Percentiles rank a stretch among this genome's conserved stretches.
phyloP scores from a whole-genome alignment of 1,139 yeast genomes.

The Yamadazyma aaseri region DNA sequence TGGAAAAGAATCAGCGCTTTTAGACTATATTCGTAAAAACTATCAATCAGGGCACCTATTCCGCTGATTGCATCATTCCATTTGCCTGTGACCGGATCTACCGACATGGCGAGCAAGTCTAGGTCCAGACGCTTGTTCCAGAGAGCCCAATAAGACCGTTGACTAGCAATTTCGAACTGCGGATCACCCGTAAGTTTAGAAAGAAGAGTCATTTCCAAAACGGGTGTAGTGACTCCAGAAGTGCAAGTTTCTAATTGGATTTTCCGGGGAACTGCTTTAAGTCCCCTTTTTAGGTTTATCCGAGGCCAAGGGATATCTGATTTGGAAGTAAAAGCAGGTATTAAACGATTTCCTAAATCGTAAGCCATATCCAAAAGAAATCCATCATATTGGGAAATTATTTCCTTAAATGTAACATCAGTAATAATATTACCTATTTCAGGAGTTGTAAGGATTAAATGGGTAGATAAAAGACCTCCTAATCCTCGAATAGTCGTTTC shows the following conservation, averaged over 20 bases:
- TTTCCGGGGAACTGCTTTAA: constrained; percentile 37
- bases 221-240: constrained; percentile 83
- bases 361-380: constrained; percentile 65
- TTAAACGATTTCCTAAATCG: constrained; percentile 65
- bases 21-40: constrained; percentile 85
- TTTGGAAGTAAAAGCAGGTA: constrained; percentile 63
- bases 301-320: constrained; percentile 73
- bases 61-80: constrained; percentile 72
- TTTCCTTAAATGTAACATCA: constrained; percentile 8
- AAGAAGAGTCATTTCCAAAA: constrained; percentile 73
- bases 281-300: constrained; percentile 58
- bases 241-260: constrained; percentile 70
- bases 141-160: constrained; percentile 61
- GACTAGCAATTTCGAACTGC: constrained; percentile 62
- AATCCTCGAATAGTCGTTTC: constrained; percentile 78
- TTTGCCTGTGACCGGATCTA: constrained; percentile 56
- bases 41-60: constrained; percentile 91
- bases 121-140: constrained; percentile 67
- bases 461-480: constrained; percentile 79
- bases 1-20: constrained; percentile 73
- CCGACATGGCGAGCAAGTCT: constrained; percentile 74
- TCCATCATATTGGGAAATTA: constrained; percentile 57
- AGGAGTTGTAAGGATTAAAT: constrained; percentile 62
- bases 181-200: constrained; percentile 73
- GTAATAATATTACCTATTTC: constrained; percentile 26